A percentile compares a stretch with the other conserved stretches of the same genome.
Conservation (phyloP, 2,329 filamentous ascomycete species). For the Penicillium paneum region DNA sequence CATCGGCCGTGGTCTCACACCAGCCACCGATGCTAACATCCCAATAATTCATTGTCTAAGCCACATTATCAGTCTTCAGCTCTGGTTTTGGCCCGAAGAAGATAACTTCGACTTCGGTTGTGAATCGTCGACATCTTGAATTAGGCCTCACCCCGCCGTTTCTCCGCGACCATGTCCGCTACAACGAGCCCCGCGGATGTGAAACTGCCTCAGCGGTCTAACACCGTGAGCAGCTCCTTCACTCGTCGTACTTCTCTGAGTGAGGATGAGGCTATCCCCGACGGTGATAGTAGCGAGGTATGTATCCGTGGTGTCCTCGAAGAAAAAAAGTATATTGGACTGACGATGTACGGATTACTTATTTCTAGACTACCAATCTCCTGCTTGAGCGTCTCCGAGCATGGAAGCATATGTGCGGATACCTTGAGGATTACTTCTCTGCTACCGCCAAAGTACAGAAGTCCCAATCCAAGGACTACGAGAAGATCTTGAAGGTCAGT, state of each 20-base stretch:
- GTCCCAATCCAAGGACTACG: conserved; percentile 86
- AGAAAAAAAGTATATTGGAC: neutral
- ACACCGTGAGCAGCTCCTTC: conserved; percentile 30
- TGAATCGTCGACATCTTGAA: neutral
- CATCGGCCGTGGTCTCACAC: neutral
- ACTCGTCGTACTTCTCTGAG: conserved; percentile 37
- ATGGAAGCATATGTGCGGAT: conserved; percentile 91
- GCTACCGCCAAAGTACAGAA: conserved; percentile 84
- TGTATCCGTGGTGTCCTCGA: conserved; percentile 11
- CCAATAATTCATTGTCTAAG: neutral
- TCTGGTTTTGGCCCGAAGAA: neutral
- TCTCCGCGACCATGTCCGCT: conserved; percentile 25
- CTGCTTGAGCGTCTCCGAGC: conserved; percentile 85
- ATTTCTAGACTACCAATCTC: conserved; percentile 65
- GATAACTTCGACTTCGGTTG: neutral
- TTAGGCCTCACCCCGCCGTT: neutral
- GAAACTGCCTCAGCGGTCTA: conserved; percentile 35
- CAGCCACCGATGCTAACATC: neutral
- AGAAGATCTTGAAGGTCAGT: conserved; percentile 80
- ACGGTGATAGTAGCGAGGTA: conserved; percentile 43
- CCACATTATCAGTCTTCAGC: neutral
- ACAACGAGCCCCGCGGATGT: conserved; percentile 28
- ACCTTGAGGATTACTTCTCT: conserved; percentile 84
- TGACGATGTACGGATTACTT: conserved; percentile 3
- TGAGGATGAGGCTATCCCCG: conserved; percentile 42